Percentiles rank a stretch among this genome's conserved stretches.
These are phyloP conservation scores for Pseudohalonectria lignicola DNA, from an alignment of 2,329 filamentous ascomycete genomes.

Conservation along the genomic window DNA sequence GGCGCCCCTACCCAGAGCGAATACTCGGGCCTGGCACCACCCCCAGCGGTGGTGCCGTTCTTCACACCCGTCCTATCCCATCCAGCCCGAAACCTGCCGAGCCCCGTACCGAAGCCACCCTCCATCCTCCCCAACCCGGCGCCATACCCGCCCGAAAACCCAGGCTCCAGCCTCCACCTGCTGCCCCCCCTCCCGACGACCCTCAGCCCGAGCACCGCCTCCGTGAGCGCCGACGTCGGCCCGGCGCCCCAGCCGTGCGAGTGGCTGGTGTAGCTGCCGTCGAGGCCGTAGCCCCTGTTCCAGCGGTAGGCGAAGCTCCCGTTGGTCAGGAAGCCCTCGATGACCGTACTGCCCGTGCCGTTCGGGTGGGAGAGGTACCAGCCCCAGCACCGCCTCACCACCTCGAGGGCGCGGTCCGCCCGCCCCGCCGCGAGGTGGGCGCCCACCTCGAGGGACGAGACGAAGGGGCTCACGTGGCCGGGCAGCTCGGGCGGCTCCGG, in stretches of 20 bases:
- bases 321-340: constrained; percentile 46
- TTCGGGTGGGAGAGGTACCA: constrained; percentile 47
- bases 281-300: constrained; percentile 37
- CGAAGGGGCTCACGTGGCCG: constrained; percentile 46
- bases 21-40: too few species aligned
- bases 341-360: constrained; percentile 45
- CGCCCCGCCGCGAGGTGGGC: constrained; percentile 38
- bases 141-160: too few species aligned
- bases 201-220: constrained; percentile 29
- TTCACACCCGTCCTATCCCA: too few species aligned
- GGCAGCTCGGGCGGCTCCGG: constrained; percentile 44
- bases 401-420: constrained; percentile 37
- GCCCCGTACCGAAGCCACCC: too few species aligned
- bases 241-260: constrained; percentile 38
- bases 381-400: constrained; percentile 47
- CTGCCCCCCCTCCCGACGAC: too few species aligned
- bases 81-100: too few species aligned
- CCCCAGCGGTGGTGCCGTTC: too few species aligned
- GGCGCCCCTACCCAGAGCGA: too few species aligned
- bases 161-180: too few species aligned
- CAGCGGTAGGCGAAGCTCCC: constrained; percentile 46
- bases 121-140: too few species aligned
- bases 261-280: constrained; percentile 36
- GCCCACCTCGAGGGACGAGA: constrained; percentile 47
- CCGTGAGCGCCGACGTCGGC: constrained; percentile 32